Percentiles rank a stretch among this genome's conserved stretches.
Evolutionary conservation across 495 filamentous ascomycete species (phyloP).

Genomic region (Tuber melanosporum): DNA sequence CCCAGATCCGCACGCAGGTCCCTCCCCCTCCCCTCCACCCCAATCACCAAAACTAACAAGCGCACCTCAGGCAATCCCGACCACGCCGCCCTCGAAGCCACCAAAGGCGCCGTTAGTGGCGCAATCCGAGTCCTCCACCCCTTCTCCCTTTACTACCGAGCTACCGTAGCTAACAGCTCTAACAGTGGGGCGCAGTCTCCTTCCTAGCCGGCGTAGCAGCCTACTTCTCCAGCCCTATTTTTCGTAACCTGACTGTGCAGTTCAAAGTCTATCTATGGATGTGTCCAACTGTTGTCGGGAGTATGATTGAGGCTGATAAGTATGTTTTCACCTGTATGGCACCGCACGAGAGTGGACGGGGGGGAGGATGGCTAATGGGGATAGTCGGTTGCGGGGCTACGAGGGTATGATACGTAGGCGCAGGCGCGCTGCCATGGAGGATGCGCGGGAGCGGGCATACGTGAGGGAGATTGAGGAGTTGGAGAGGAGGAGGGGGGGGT

Average conservation of each 20-base stretch:
- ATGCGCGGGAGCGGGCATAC: constrained; percentile 24
- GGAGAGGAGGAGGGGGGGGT: constrained; percentile 19
- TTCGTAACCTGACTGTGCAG: constrained; percentile 35
- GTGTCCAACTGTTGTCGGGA: constrained; percentile 37
- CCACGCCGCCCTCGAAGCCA: constrained; percentile 30
- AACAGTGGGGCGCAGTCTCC: constrained; percentile 34
- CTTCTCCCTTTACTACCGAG: neutral
- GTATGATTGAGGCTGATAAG: constrained; percentile 40
- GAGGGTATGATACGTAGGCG: constrained; percentile 30
- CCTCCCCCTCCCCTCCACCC: neutral
- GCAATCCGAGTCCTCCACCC: constrained; percentile 24
- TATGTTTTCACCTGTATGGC: constrained; percentile 4
- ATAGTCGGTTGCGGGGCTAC: constrained; percentile 35
- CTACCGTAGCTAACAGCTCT: neutral
- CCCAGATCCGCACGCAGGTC: neutral
- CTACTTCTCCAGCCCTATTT: constrained; percentile 33
- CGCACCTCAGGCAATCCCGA: constrained; percentile 24
- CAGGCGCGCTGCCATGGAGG: constrained; percentile 20
- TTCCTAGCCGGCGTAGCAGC: constrained; percentile 24
- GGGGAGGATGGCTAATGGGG: neutral
- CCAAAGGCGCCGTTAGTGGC: constrained; percentile 31
- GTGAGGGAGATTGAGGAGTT: constrained; percentile 31
- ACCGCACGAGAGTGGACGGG: neutral
- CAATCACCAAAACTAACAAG: neutral
- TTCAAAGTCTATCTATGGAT: constrained; percentile 42